Evolutionary conservation across 768 basidiomycete genomes (phyloP).

Genomic region (Dentipellis fragilis): DNA sequence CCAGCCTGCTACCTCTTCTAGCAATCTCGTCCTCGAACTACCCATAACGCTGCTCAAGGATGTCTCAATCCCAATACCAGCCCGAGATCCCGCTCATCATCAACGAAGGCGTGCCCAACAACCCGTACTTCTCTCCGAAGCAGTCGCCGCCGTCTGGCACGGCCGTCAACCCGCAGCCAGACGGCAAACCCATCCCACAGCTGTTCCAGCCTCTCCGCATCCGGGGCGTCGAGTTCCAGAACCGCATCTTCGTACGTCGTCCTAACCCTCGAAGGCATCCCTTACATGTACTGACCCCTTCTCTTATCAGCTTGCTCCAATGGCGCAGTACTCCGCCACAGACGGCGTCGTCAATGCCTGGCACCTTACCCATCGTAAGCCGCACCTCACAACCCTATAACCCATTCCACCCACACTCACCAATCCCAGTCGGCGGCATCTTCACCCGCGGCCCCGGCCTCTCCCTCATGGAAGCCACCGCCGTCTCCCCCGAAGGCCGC

Average conservation of each 20-base stretch:
- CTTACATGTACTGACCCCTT: too few relatives aligned
- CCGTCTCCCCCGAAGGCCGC: constrained; percentile 47
- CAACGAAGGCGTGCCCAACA: constrained; percentile 2
- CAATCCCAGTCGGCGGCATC: constrained; percentile 40
- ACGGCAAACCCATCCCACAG: neutral
- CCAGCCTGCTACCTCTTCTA: too few relatives aligned
- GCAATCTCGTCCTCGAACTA: too few relatives aligned
- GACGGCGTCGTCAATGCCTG: neutral
- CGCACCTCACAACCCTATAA: neutral
- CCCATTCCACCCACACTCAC: neutral
- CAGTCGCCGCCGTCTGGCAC: neutral
- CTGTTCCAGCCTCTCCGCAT: neutral
- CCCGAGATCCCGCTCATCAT: neutral
- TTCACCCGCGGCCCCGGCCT: constrained; percentile 46
- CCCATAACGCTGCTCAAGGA: too few relatives aligned
- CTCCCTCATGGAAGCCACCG: constrained; percentile 56
- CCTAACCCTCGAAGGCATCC: neutral
- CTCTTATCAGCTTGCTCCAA: constrained; percentile 2
- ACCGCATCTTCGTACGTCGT: neutral
- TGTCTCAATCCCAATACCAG: too few relatives aligned
- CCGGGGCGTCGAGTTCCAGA: neutral
- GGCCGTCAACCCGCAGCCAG: neutral
- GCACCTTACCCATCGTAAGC: constrained; percentile 5
- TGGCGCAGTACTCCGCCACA: neutral
- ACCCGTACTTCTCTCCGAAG: neutral